Percentiles rank a stretch among this genome's conserved stretches.
phyloP scores from a whole-genome alignment of 192 early-diverging fungal genomes.

The Geranomyces michiganensis region DNA sequence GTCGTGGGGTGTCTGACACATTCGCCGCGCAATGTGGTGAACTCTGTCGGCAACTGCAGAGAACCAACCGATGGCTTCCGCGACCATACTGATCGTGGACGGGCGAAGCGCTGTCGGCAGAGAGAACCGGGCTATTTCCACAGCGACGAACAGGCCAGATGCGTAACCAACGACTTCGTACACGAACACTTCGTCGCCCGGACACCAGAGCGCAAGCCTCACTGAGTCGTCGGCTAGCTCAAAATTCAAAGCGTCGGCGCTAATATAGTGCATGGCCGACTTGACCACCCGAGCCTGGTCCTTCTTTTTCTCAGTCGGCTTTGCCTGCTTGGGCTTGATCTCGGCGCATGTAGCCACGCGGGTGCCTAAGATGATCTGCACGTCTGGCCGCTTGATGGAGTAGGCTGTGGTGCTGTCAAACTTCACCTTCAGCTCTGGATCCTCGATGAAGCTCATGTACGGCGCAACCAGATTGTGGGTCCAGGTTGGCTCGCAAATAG shows the following conservation, averaged over 20 bases:
- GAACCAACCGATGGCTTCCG: too few species aligned
- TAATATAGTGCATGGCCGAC: too few species aligned
- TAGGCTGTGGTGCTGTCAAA: not conserved
- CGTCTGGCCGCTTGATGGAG: not conserved
- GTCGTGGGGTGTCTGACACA: too few species aligned
- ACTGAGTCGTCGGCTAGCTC: slow-evolving; percentile 15
- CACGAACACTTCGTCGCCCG: too few species aligned
- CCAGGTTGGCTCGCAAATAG: not conserved
- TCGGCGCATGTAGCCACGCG: not conserved
- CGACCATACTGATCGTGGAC: too few species aligned
- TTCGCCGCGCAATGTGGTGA: too few species aligned
- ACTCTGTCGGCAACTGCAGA: too few species aligned
- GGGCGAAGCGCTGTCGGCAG: too few species aligned
- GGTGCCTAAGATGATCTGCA: not conserved
- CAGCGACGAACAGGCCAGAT: too few species aligned
- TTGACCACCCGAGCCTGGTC: not conserved
- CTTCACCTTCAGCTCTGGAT: not conserved
- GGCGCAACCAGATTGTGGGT: not conserved
- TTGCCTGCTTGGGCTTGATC: not conserved
- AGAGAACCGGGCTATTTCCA: too few species aligned
- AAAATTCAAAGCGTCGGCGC: not conserved
- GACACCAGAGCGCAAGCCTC: too few species aligned
- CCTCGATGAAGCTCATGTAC: not conserved
- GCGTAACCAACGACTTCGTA: too few species aligned
- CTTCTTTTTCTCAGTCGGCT: not conserved